These are phyloP conservation scores for Verticillium dahliae DNA, from an alignment of 2,329 filamentous ascomycete genomes.

Conservation along the genomic window DNA sequence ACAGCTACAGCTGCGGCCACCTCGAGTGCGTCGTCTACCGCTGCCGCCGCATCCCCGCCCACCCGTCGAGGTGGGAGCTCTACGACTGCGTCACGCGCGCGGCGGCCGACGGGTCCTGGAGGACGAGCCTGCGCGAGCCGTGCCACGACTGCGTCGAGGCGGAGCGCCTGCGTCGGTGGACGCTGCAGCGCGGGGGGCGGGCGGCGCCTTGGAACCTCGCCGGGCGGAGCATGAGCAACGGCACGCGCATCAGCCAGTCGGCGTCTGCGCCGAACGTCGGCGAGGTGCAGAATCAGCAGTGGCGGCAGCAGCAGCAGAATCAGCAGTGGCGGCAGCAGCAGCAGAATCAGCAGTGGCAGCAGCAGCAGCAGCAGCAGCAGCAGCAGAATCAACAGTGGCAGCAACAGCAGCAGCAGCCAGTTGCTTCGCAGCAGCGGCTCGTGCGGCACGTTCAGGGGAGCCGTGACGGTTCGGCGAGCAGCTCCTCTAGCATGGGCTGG, in stretches of 20 bases:
- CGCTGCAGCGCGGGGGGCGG: not conserved
- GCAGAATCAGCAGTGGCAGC: not conserved
- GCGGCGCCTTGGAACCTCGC: not conserved
- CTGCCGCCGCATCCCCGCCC: not conserved
- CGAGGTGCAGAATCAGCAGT: not conserved
- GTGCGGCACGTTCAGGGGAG: not conserved
- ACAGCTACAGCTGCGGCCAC: slow-evolving; percentile 11
- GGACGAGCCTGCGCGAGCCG: slow-evolving; percentile 6
- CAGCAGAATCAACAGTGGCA: not conserved
- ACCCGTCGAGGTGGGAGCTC: not conserved
- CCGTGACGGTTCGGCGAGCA: not conserved
- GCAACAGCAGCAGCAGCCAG: not conserved
- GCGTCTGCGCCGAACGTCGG: not conserved
- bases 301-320: too few species aligned
- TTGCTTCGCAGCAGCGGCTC: not conserved
- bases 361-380: not conserved
- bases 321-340: too few species aligned
- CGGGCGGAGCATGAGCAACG: not conserved
- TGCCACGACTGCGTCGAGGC: slow-evolving; percentile 11
- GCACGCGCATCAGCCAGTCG: not conserved
- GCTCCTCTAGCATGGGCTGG: not conserved
- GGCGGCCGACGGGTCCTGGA: not conserved
- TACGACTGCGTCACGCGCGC: not conserved
- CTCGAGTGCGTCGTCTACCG: slow-evolving; percentile 7
- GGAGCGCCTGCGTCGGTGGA: not conserved